These are phyloP conservation scores for Fraxinus xanthoxyloides DNA, from an alignment of 305 asterid genomes.

Conservation along the genomic window DNA sequence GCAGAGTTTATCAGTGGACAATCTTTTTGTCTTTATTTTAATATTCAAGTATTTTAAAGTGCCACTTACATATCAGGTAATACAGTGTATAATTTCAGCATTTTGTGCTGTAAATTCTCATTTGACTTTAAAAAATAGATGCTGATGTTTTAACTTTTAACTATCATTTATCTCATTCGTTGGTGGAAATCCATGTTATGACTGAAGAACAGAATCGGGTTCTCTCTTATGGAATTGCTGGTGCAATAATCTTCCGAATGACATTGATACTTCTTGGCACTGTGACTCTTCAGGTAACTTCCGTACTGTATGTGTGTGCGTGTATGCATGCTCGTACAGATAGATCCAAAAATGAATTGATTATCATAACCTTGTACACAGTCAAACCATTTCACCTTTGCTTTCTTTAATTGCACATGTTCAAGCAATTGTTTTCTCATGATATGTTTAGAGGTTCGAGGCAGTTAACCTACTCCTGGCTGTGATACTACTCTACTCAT, in stretches of 20 bases:
- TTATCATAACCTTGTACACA: neutral
- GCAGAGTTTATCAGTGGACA: constrained; percentile 98
- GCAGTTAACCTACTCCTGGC: constrained; percentile 80
- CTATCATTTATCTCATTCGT: constrained; percentile 12
- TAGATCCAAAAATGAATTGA: neutral
- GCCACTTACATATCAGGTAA: constrained; percentile 76
- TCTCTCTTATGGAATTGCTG: constrained; percentile 94
- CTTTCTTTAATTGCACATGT: constrained; percentile 5
- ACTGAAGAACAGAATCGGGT: constrained; percentile 63
- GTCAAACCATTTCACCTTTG: constrained; percentile 17
- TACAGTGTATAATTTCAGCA: constrained; percentile 16
- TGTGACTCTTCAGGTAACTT: constrained; percentile 88
- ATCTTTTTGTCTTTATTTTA: constrained; percentile 86
- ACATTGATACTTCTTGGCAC: constrained; percentile 92
- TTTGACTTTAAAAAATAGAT: constrained; percentile 9
- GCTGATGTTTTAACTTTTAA: constrained; percentile 4
- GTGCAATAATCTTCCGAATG: constrained; percentile 80
- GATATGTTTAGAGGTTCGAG: constrained; percentile 61
- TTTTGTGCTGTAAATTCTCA: constrained; percentile 11
- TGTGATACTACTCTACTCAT: constrained; percentile 66
- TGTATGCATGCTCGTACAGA: constrained; percentile 13
- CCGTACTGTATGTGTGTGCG: neutral
- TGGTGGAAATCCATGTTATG: constrained; percentile 17
- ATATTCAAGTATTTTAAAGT: constrained; percentile 94
- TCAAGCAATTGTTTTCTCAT: constrained; percentile 19